Conservation (phyloP, 768 basidiomycete species). For the Paxillus ammoniavirescens region DNA sequence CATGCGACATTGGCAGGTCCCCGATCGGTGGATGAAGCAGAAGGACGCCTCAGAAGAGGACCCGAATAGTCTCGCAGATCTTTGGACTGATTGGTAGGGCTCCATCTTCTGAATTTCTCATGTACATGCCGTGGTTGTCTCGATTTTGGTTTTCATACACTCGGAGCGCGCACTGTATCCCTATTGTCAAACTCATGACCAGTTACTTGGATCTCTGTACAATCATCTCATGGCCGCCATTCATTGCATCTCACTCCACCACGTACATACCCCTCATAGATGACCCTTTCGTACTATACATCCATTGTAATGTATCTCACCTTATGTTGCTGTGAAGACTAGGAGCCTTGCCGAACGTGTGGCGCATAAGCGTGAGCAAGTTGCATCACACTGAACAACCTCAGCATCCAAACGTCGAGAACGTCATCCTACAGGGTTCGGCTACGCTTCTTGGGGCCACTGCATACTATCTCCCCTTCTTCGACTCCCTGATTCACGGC, state of each 20-base stretch:
- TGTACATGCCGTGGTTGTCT: neutral
- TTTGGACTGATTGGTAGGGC: slow-evolving; percentile 63
- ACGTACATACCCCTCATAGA: slow-evolving; percentile 15
- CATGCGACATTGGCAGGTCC: slow-evolving; percentile 48
- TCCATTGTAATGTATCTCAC: neutral
- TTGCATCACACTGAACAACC: neutral
- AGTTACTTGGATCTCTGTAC: neutral
- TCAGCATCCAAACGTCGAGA: neutral
- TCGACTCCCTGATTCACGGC: slow-evolving; percentile 7
- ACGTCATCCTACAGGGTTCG: too few relatives aligned
- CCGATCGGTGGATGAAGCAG: slow-evolving; percentile 91
- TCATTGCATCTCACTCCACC: slow-evolving; percentile 7
- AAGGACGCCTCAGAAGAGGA: slow-evolving; percentile 79
- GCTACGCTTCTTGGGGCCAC: neutral
- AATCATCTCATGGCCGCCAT: neutral
- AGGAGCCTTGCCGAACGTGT: neutral
- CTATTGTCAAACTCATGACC: neutral
- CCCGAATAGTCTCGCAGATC: slow-evolving; percentile 48
- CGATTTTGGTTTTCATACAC: slow-evolving; percentile 1
- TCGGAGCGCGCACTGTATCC: slow-evolving; percentile 1
- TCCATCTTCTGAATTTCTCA: neutral
- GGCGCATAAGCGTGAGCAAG: neutral
- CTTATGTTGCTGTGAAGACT: neutral
- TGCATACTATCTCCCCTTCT: neutral
- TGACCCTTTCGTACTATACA: slow-evolving; percentile 30